These are phyloP conservation scores for Straminergon stramineum DNA, from an alignment of 225 moss, liverwort and hornwort genomes.

Conservation along the genomic window DNA sequence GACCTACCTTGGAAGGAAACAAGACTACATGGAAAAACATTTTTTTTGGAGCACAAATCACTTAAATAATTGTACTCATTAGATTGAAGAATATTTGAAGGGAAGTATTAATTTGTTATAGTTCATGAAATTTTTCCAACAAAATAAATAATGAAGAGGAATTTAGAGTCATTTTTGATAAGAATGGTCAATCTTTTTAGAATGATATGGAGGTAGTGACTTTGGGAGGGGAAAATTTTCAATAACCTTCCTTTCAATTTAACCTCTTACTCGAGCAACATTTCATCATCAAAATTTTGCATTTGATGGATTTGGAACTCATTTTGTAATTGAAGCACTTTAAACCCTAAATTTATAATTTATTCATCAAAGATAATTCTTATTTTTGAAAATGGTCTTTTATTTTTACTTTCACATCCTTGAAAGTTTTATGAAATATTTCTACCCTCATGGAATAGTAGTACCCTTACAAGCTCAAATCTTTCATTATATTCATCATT, in stretches of 20 bases:
- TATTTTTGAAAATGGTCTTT: not conserved
- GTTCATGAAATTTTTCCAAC: not conserved
- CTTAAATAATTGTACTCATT: not conserved
- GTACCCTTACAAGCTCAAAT: not conserved
- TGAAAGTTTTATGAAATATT: not conserved
- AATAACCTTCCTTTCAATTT: not conserved
- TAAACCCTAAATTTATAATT: not conserved
- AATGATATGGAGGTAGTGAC: rapidly evolving
- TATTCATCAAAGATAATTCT: not conserved
- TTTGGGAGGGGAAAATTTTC: not conserved
- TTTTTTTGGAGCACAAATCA: not conserved
- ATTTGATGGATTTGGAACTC: not conserved
- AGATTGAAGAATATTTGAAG: not conserved
- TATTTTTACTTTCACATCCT: not conserved
- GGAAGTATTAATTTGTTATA: not conserved
- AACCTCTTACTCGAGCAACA: not conserved
- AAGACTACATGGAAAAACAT: not conserved
- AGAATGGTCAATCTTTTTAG: not conserved
- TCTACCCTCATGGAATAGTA: no score
- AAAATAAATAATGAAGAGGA: not conserved
- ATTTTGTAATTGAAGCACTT: not conserved
- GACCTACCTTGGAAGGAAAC: not conserved
- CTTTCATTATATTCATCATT: not conserved
- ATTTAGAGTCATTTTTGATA: not conserved
- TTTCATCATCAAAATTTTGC: not conserved